A percentile compares a stretch with the other conserved stretches of the same genome.
Evolutionary conservation across 495 filamentous ascomycete species (phyloP).

Genomic region (Penicillium waksmanii): DNA sequence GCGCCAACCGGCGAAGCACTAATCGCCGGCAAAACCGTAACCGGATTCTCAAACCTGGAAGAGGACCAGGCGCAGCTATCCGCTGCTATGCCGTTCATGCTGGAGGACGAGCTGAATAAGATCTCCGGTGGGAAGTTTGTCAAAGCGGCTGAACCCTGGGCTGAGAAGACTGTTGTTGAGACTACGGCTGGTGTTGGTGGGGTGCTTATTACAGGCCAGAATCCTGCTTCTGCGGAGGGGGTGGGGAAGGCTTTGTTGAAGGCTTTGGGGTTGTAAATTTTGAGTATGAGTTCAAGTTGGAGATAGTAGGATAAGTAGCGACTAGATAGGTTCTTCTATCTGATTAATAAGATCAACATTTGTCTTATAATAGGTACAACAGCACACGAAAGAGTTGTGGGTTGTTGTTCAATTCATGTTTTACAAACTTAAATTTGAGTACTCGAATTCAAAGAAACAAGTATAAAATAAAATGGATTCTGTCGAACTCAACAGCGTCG

Average conservation of each 20-base stretch:
- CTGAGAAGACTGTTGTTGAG: conserved; percentile 60
- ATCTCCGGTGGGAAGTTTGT: conserved; percentile 57
- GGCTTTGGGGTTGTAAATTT: conserved; percentile 36
- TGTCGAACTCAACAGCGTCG: too few relatives aligned
- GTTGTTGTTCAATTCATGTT: too few relatives aligned
- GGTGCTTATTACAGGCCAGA: conserved; percentile 74
- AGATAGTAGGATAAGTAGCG: too few relatives aligned
- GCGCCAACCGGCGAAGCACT: conserved; percentile 53
- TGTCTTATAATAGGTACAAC: too few relatives aligned
- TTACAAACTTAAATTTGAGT: too few relatives aligned
- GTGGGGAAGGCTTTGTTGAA: conserved; percentile 57
- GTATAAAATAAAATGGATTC: too few relatives aligned
- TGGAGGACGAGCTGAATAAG: conserved; percentile 61
- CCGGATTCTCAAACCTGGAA: conserved; percentile 71
- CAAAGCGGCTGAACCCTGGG: conserved; percentile 63
- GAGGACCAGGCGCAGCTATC: conserved; percentile 58
- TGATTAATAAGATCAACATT: too few relatives aligned
- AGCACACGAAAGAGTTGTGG: too few relatives aligned
- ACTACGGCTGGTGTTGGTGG: conserved; percentile 41
- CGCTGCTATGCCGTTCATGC: conserved; percentile 61
- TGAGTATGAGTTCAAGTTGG: too few relatives aligned
- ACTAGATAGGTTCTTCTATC: too few relatives aligned
- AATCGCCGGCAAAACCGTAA: conserved; percentile 60
- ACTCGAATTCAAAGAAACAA: too few relatives aligned
- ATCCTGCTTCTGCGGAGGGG: conserved; percentile 64